Percentiles rank a stretch among this genome's conserved stretches.
Conservation (phyloP, 257 asterid genomes). For the Sherardia arvensis region DNA sequence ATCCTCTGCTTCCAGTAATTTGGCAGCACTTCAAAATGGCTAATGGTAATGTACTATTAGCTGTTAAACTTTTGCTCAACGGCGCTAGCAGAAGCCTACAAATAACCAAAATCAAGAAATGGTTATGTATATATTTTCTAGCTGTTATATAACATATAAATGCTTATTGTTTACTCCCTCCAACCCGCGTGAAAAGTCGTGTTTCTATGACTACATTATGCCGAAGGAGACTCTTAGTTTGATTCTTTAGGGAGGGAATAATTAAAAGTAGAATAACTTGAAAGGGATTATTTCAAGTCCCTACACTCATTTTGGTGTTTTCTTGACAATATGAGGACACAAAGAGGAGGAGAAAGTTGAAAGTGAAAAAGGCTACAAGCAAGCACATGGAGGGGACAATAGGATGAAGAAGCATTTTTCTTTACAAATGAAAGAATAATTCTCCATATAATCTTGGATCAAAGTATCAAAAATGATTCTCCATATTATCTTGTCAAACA, state of each 20-base stretch:
- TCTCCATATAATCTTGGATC: background rate
- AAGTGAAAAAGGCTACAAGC: no score
- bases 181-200: background rate
- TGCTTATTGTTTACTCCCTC: background rate
- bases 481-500: background rate
- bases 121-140: background rate
- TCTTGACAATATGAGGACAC: background rate
- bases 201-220: background rate
- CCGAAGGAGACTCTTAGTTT: background rate
- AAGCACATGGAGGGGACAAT: conserved; percentile 10
- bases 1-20: conserved; percentile 1
- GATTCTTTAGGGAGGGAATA: background rate
- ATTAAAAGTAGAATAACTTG: background rate
- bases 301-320: background rate
- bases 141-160: background rate
- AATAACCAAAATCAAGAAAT: background rate
- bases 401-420: background rate
- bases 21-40: conserved; percentile 5
- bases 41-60: conserved; percentile 12
- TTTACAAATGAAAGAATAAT: background rate
- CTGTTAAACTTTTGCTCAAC: conserved; percentile 31
- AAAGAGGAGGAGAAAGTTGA: background rate
- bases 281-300: background rate
- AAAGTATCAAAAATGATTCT: background rate
- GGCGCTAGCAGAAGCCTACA: conserved; percentile 31